These are phyloP conservation scores for Phytophthora pistaciae DNA, from an alignment of 352 stramenopile species.

Conservation along the genomic window DNA sequence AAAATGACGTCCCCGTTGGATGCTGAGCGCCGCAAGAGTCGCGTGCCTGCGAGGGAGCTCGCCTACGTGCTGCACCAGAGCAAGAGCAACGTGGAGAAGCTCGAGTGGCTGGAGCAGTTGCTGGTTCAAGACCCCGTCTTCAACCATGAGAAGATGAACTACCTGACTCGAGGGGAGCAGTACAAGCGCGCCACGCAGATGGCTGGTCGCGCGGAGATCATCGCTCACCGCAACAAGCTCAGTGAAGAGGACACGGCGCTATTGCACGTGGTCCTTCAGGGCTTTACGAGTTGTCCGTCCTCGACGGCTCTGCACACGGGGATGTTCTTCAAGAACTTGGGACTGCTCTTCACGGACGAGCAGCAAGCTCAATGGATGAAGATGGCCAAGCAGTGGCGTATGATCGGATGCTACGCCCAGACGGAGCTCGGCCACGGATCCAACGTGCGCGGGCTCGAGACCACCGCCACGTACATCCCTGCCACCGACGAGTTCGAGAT, in stretches of 20 bases:
- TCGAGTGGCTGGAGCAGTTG: slow-evolving; percentile 65
- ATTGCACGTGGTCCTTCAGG: slow-evolving; percentile 54
- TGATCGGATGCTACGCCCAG: slow-evolving; percentile 89
- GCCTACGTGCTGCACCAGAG: slow-evolving; percentile 69
- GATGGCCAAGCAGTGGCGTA: slow-evolving; percentile 70
- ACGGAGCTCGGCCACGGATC: slow-evolving; percentile 92
- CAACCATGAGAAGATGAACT: slow-evolving; percentile 67
- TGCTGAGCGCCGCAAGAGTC: slow-evolving; percentile 55
- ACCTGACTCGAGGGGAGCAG: slow-evolving; percentile 65
- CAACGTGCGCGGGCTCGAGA: slow-evolving; percentile 93
- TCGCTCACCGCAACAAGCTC: slow-evolving; percentile 59
- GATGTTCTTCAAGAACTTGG: slow-evolving; percentile 75
- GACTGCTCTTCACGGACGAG: slow-evolving; percentile 68
- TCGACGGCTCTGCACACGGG: slow-evolving; percentile 72
- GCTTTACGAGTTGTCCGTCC: slow-evolving; percentile 58
- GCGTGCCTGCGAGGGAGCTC: slow-evolving; percentile 58
- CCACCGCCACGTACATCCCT: slow-evolving; percentile 94
- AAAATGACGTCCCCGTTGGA: slow-evolving; percentile 33
- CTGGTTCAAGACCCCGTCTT: slow-evolving; percentile 44
- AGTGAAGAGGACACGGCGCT: slow-evolving; percentile 62
- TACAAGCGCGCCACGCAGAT: slow-evolving; percentile 66
- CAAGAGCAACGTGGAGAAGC: slow-evolving; percentile 61
- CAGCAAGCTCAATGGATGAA: slow-evolving; percentile 77
- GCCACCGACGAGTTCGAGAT: slow-evolving; percentile 94
- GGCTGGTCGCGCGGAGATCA: slow-evolving; percentile 59